Conservation (phyloP, 805 yeast species). For the Candida bentonensis region DNA sequence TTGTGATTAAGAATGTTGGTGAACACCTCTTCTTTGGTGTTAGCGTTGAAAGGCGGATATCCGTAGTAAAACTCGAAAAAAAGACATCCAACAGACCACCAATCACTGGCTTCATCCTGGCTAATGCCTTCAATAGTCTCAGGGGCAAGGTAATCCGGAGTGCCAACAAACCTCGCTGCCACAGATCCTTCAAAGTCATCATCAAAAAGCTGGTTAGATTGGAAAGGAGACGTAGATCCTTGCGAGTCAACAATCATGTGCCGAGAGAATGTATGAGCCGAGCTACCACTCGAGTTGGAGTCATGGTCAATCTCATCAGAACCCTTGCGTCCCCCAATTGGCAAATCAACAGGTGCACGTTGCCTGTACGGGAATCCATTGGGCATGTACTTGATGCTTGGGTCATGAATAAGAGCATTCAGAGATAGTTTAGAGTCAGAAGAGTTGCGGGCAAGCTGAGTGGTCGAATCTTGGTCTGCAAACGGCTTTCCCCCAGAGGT, state of each 20-base stretch:
- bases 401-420: conserved; percentile 11
- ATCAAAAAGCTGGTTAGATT: conserved; percentile 36
- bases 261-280: neutral
- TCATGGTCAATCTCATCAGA: neutral
- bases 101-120: conserved; percentile 78
- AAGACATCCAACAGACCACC: conserved; percentile 99
- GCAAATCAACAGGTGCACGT: neutral
- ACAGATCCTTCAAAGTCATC: conserved; percentile 45
- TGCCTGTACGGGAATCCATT: conserved; percentile 6
- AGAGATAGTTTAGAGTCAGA: neutral
- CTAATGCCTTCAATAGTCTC: conserved; percentile 80
- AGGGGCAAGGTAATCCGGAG: conserved; percentile 96
- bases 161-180: conserved; percentile 67
- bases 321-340: too few relatives aligned
- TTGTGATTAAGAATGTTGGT: conserved; percentile 59
- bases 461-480: neutral
- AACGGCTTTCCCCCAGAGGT: neutral
- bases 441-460: neutral
- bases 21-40: conserved; percentile 67
- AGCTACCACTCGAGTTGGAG: neutral
- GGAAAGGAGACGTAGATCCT: neutral
- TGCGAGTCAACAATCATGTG: neutral
- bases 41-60: conserved; percentile 86
- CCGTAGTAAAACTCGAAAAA: conserved; percentile 86
- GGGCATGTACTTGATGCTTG: conserved; percentile 17